Evolutionary conservation across 306 rosid species (phyloP), one percentile per base, ranked within the genome.

Genomic region (Dryas alaskensis): DNA sequence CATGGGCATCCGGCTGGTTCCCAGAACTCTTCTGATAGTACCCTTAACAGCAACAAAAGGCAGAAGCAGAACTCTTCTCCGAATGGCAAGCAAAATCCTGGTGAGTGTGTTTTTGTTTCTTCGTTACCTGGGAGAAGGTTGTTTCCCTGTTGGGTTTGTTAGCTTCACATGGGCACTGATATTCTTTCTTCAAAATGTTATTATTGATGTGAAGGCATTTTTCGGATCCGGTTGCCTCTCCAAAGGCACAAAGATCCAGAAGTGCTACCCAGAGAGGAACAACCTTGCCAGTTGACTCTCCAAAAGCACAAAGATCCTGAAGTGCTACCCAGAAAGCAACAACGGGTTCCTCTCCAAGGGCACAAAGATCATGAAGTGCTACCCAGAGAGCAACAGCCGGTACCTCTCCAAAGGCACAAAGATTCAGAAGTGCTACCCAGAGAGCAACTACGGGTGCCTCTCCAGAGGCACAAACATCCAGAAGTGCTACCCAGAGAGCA

Each of bases 61-160:
- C 75, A 43, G 61, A 80, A 74, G 66, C 76, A 19, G 19, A 44
- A 60, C 57, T 47, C 47, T 14, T 19, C 58, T 25, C 59, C 65
- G 3, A 74, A 76, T 58, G 58, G 70, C 66, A 54, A 44, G 60
- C 81, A 65, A 7, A 71, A 65, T 60, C 49, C 60, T 10, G 78
- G 81, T 76, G 81, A 81, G 81, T 81, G 77, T 57, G 14, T 53
- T 61, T 68, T 7, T n/a, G 50, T 44, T 70, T 65, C 81, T 76
- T 81, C 80, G 80, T 62, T 60, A n/a, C 37, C n/a, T 42, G 63
- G 63, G 59, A 46, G 69, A 73, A 65, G 67, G 61, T 22, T 80
- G 73, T 65, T 70, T 80, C 55, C 77, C 74, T 70, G 66, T 76
- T 57, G 81, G 80, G 81, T 54, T 76, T 74, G 70, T 66, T 80